Evolutionary conservation across 1,139 yeast genomes (phyloP).

Genomic region (Saccharomyces hybrid): DNA sequence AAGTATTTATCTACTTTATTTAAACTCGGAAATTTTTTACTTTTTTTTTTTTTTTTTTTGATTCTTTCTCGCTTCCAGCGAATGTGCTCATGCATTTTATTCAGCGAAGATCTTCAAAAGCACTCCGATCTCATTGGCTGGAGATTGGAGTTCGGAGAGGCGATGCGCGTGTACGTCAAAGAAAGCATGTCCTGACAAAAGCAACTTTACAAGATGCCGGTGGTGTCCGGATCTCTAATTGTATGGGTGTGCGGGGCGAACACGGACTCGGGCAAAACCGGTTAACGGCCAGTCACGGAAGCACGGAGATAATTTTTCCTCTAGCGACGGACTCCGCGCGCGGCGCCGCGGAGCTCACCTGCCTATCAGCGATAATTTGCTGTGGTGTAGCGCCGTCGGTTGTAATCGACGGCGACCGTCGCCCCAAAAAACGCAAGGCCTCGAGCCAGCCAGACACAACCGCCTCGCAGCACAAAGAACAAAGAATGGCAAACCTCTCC

Average conservation of each 20-base stretch:
- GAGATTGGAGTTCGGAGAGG: background rate
- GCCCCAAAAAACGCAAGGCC: background rate
- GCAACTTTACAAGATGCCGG: background rate
- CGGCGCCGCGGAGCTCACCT: too few relatives aligned
- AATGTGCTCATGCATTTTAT: background rate
- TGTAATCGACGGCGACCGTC: too few relatives aligned
- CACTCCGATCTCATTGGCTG: background rate
- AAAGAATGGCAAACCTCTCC: background rate
- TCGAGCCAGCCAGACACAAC: background rate
- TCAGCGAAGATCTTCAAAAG: background rate
- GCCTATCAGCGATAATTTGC: too few relatives aligned
- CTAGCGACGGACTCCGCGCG: too few relatives aligned
- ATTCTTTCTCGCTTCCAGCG: background rate
- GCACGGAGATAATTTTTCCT: too few relatives aligned
- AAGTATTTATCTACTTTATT: background rate
- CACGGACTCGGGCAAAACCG: background rate
- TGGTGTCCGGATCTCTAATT: background rate
- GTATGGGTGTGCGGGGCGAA: background rate
- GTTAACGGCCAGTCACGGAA: too few relatives aligned
- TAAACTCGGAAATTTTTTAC: background rate
- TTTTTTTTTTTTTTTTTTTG: background rate
- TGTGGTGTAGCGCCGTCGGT: too few relatives aligned
- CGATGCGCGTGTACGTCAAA: background rate
- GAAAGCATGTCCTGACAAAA: background rate
- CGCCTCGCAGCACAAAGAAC: background rate